Evolutionary conservation across 805 yeast genomes (phyloP), one percentile per base, ranked within the genome.

Genomic region (Ogataea parapolymorpha): DNA sequence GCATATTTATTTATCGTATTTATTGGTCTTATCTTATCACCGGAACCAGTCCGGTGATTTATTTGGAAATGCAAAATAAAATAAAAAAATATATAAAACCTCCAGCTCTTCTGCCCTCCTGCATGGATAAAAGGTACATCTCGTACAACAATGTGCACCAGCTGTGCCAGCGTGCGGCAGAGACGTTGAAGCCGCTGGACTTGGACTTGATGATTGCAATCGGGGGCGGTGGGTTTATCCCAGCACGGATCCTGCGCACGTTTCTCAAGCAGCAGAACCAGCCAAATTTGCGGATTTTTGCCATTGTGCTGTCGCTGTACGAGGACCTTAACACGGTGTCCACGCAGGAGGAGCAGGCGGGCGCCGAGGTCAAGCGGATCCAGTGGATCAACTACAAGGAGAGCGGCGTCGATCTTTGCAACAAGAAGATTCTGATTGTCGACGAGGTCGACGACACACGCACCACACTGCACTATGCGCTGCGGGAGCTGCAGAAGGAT

Each of bases 141-240:
- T 80, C 88, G 41, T 85, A 85, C 74, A 84, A 85, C 66, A 82
- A 84, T 62, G 79, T 85, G 22, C 95, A 85, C 61, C 85, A 84
- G 63, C 45, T 62, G 23, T 62, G 66, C 37, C 54, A 62, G 44
- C 66, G 67, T 46, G 62, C 68, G 2, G 81, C 89, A 12, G 78
- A 72, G 41, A 75, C 72, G 49, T 75, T 85, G 61, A 80, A 79
- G 62, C 65, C 68, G 20, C 82, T 87, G 70, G 79, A 86, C 54
- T 95, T 96, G 28, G 95, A 90, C 63, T 74, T 87, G 44, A 86
- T 90, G 66, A 86, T 91, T 48, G 97, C 98, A 53, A 88, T 91
- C 57, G 99, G 95, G 37, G 63, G 63, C 18, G 63, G 99, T 61
- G 99, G 98, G 2, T 87, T 91, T 65, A 93, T 91, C 44, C 99